Evolutionary conservation across 2,329 filamentous ascomycete genomes (phyloP), one percentile per base, ranked within the genome.

Genomic region (Fusarium sp.): DNA sequence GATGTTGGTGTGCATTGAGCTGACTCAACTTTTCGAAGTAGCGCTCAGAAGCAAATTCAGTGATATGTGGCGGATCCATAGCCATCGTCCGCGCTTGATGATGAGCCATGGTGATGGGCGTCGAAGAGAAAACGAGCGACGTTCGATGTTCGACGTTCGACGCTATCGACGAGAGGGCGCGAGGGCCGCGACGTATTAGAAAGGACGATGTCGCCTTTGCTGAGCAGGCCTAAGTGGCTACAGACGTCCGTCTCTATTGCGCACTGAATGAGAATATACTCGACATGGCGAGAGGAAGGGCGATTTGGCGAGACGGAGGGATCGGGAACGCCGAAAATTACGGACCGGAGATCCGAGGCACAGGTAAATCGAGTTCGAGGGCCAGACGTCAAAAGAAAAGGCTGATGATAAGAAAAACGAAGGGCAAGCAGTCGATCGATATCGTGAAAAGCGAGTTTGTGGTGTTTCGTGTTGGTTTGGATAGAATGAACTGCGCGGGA

Each of bases 1-100:
- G 85, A 24, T 82, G 83, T 73, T 82, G 84, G 36, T 87, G 83
- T 78, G 84, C 86, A 79, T 82, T 88, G 75, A 84, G 86, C 81
- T 90, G 87, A 65, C 84, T 86, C 69, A 91, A 81, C 82, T 92
- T 92, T 62, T 87, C 86, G 74, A 91, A 89, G 78, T 90, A 92
- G 73, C 88, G 88, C 81, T 89, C 85, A 50, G 90, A 92, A 70
- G 89, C 90, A 82, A 92, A 92, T 80, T 92, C 90, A 68, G 90
- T 91, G 70, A 90, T 85, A 73, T 91, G 89, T 75, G 87, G 85
- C 77, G 88, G 89, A 73, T 91, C 90, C 89, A 91, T 90, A 78
- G 81, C 81, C 80, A 77, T 72, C 71, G 78, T 76, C 51, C 76
- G 77, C 57, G 76, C 73, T 59, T 76, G 75, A 58, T 75, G 74